Conservation (phyloP, 139 green algal genomes). For the Tetradesmus lagerheimii region DNA sequence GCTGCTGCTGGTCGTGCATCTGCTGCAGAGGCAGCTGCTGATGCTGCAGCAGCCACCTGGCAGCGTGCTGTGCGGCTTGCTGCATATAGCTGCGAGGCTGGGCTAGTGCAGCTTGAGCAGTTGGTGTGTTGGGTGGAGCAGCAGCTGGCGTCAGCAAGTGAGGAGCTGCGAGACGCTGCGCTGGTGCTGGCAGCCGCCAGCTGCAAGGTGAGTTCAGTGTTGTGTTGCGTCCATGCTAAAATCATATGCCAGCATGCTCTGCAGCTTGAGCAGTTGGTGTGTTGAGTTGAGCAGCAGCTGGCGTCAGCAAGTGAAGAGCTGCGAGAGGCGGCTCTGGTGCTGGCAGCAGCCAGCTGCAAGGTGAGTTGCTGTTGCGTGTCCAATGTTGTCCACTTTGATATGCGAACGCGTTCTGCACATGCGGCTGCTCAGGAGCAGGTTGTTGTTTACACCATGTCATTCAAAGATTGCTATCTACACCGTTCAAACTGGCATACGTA, state of each 20-base stretch:
- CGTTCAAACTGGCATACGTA: no score
- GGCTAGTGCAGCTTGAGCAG: not conserved
- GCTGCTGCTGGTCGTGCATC: not conserved
- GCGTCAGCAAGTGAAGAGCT: not conserved
- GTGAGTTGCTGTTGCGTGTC: no score
- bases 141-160: not conserved
- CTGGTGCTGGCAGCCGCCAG: not conserved
- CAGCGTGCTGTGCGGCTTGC: conserved; percentile 29
- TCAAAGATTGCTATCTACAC: no score
- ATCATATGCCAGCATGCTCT: no score
- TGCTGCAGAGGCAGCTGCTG: not conserved
- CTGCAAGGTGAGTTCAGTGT: not conserved
- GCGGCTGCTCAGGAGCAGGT: no score
- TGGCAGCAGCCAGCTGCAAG: not conserved
- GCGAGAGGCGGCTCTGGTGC: not conserved
- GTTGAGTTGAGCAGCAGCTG: conserved; percentile 8
- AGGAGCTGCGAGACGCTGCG: not conserved
- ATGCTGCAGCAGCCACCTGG: not conserved
- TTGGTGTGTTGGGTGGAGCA: not conserved
- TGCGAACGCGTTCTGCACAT: no score
- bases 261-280: not conserved
- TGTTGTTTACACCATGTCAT: no score
- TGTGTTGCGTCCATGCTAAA: no score
- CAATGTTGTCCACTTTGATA: no score
- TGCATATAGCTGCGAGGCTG: not conserved